These are phyloP conservation scores for Vanilla planifolia DNA, from an alignment of 106 monocot species.

Conservation along the genomic window DNA sequence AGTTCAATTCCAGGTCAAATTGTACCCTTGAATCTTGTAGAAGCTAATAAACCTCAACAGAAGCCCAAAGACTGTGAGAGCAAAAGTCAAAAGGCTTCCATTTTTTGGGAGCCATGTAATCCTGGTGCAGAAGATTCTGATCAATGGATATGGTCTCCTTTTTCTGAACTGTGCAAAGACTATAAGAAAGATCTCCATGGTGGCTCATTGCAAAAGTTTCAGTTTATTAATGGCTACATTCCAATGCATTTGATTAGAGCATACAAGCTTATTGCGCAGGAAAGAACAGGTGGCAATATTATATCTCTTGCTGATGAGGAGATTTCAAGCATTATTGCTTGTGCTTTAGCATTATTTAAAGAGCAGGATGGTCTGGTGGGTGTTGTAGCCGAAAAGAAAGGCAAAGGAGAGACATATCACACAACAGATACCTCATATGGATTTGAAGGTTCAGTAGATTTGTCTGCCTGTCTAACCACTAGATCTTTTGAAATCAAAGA, in stretches of 20 bases:
- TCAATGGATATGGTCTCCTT: conserved; percentile 69
- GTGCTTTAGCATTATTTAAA: conserved; percentile 41
- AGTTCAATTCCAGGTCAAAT: conserved; percentile 6
- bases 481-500: conserved; percentile 34
- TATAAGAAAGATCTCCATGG: conserved; percentile 47
- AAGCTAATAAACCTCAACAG: background rate
- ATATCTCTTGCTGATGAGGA: conserved; percentile 72
- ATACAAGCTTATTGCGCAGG: conserved; percentile 16
- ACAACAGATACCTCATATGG: conserved; percentile 21
- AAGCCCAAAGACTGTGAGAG: background rate
- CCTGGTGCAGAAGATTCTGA: conserved; percentile 22
- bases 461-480: conserved; percentile 27
- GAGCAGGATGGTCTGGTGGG: conserved; percentile 2
- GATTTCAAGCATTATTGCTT: conserved; percentile 86
- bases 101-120: conserved; percentile 4
- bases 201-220: conserved; percentile 50
- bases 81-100: background rate
- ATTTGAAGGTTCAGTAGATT: conserved; percentile 21
- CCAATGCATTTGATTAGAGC: conserved; percentile 40
- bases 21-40: conserved; percentile 10
- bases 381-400: conserved; percentile 12
- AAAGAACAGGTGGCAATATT: conserved; percentile 41
- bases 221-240: conserved; percentile 41
- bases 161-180: conserved; percentile 38
- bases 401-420: conserved; percentile 20